Percentiles rank a stretch among this genome's conserved stretches.
These are phyloP conservation scores for Laguncularia racemosa DNA, from an alignment of 345 rosid species.

Conservation along the genomic window DNA sequence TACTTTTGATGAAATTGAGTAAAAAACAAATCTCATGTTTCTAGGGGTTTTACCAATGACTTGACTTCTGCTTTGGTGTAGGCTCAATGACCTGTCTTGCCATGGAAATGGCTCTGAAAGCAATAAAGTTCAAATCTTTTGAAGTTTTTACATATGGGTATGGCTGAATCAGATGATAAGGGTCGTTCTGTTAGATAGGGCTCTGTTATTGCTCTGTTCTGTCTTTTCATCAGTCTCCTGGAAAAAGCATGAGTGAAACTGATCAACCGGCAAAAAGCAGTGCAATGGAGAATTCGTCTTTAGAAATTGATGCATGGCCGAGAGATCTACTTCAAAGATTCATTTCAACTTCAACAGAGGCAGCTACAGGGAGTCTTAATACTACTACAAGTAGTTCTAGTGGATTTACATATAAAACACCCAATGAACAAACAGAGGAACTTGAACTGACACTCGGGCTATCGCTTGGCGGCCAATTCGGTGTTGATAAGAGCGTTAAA, in stretches of 20 bases:
- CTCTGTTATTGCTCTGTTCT: too few relatives aligned
- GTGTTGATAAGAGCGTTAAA: slow-evolving; percentile 53
- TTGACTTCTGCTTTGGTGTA: too few relatives aligned
- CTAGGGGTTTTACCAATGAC: too few relatives aligned
- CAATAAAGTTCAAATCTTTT: too few relatives aligned
- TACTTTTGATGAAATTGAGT: too few relatives aligned
- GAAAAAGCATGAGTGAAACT: slow-evolving; percentile 40
- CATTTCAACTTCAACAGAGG: slow-evolving; percentile 21
- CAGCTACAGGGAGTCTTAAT: background rate
- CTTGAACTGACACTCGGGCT: slow-evolving; percentile 75
- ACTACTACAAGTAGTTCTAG: background rate
- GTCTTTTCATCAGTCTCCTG: too few relatives aligned
- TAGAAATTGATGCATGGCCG: slow-evolving; percentile 47
- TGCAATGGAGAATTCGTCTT: slow-evolving; percentile 47
- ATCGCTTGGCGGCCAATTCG: slow-evolving; percentile 75
- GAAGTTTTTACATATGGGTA: too few relatives aligned
- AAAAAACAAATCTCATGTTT: too few relatives aligned
- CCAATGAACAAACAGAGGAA: slow-evolving; percentile 15
- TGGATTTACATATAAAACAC: background rate
- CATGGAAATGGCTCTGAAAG: too few relatives aligned
- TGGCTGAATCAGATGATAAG: too few relatives aligned
- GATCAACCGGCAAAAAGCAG: slow-evolving; percentile 28
- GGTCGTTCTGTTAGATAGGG: too few relatives aligned
- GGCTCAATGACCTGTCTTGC: too few relatives aligned
- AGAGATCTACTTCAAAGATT: slow-evolving; percentile 67